Evolutionary conservation across 306 rosid genomes (phyloP).

Genomic region (Sicyos edulis): DNA sequence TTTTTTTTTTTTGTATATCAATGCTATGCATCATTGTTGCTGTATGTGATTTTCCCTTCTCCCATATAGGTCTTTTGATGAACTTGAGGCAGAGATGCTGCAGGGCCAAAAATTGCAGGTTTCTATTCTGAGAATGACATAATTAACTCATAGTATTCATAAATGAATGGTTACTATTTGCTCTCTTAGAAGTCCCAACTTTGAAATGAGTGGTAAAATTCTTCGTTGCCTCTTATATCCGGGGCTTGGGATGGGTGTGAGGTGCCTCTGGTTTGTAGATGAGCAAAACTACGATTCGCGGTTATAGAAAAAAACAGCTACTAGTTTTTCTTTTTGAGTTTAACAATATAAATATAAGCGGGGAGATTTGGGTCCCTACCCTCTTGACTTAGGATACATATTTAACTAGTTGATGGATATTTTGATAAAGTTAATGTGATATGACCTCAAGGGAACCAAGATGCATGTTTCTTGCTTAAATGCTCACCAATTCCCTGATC

Average conservation of each 20-base stretch:
- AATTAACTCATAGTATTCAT: not conserved
- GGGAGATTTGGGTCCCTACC: not conserved
- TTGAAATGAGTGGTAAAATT: too few species aligned
- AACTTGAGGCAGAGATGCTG: slow-evolving; percentile 81
- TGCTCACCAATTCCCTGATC: not conserved
- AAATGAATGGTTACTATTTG: not conserved
- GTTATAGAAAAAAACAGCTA: too few species aligned
- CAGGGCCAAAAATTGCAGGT: slow-evolving; percentile 97
- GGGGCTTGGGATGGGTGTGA: too few species aligned
- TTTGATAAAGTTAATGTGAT: not conserved
- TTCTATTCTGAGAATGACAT: not conserved
- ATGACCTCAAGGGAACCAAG: not conserved
- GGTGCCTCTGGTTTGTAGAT: too few species aligned
- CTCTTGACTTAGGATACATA: not conserved
- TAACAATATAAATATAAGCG: too few species aligned
- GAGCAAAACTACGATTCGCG: too few species aligned
- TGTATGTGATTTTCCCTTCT: slow-evolving; percentile 13
- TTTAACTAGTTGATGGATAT: not conserved
- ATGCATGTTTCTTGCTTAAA: slow-evolving; percentile 5
- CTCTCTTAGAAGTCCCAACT: too few species aligned
- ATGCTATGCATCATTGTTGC: not conserved
- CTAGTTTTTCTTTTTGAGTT: too few species aligned
- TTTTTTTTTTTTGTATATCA: not conserved
- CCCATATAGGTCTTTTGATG: slow-evolving; percentile 61
- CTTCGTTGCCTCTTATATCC: too few species aligned